These are phyloP conservation scores for Fomitopsis pinicola DNA, from an alignment of 1,284 basidiomycete species.

Conservation along the genomic window DNA sequence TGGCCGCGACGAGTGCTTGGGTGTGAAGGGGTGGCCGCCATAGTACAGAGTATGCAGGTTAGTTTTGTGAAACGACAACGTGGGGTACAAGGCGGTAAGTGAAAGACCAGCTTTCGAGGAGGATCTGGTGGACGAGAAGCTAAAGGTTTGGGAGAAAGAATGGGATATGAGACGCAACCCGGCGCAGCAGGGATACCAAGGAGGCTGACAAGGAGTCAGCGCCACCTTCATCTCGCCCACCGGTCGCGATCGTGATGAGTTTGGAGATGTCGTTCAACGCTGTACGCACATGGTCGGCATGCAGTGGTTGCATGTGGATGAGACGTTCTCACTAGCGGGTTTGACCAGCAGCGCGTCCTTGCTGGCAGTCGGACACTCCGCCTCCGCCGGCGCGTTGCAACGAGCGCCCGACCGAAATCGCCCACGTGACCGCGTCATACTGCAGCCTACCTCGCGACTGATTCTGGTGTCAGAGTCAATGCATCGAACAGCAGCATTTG, in stretches of 20 bases:
- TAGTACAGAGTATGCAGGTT: background rate
- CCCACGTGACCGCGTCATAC: no score
- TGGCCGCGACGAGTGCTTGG: background rate
- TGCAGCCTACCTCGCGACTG: no score
- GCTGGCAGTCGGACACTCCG: no score
- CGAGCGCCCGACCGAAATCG: no score
- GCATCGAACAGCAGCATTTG: no score
- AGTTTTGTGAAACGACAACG: background rate
- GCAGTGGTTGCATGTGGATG: no score
- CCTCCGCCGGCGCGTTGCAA: no score
- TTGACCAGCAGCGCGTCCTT: no score
- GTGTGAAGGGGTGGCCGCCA: background rate
- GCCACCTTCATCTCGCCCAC: background rate
- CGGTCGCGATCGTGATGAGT: background rate
- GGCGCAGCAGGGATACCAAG: background rate
- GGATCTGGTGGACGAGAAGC: background rate
- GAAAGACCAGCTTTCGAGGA: conserved; percentile 9
- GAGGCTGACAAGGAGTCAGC: background rate
- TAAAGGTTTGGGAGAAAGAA: background rate
- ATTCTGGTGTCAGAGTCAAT: no score
- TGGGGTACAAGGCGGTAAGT: background rate
- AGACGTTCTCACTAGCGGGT: no score
- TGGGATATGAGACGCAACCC: background rate
- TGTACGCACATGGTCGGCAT: no score
- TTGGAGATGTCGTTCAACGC: no score